Conservation (phyloP, 768 basidiomycete species). For the Boletus eberwhitei region DNA sequence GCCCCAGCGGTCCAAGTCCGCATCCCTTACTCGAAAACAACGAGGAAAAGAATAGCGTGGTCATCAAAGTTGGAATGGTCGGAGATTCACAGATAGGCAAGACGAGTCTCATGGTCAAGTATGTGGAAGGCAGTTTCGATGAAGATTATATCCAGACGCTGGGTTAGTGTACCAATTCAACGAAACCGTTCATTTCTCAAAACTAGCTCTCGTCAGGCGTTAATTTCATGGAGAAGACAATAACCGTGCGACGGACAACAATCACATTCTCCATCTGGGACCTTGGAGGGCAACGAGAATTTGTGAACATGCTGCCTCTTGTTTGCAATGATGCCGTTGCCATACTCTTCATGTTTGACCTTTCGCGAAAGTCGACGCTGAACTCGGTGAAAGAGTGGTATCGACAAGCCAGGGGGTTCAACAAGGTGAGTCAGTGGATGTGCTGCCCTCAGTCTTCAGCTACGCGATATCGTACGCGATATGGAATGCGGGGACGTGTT, state of each 20-base stretch:
- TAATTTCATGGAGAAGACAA: conserved; percentile 99
- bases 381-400: conserved; percentile 99
- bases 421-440: conserved; percentile 65
- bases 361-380: conserved; percentile 93
- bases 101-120: conserved; percentile 99
- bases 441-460: neutral
- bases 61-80: conserved; percentile 99
- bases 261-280: conserved; percentile 99
- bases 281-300: conserved; percentile 94
- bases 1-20: conserved; percentile 52
- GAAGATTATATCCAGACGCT: conserved; percentile 99
- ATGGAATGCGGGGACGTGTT: neutral
- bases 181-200: conserved; percentile 5
- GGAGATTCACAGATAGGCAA: conserved; percentile 99
- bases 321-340: conserved; percentile 99
- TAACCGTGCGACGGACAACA: conserved; percentile 95
- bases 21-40: conserved; percentile 53
- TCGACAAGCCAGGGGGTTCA: conserved; percentile 97
- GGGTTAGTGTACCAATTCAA: conserved; percentile 48
- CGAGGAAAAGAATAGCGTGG: conserved; percentile 85
- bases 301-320: conserved; percentile 97
- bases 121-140: conserved; percentile 97
- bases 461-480: neutral
- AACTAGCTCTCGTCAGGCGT: conserved; percentile 54
- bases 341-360: conserved; percentile 99